Evolutionary conservation across 1,139 yeast species (phyloP).

Genomic region (Pneumocystis oryctolagi): DNA sequence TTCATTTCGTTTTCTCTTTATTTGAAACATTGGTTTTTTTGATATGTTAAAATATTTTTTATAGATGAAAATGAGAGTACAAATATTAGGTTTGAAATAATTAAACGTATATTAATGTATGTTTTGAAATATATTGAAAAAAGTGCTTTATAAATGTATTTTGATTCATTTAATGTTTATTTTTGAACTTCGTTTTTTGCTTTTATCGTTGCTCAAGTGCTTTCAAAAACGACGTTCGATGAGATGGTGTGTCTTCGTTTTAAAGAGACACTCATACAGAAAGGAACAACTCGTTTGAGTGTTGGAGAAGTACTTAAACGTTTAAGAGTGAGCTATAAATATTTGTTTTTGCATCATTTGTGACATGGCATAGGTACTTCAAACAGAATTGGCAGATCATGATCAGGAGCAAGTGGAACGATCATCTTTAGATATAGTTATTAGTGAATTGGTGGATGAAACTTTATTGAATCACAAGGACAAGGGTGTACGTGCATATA

Average conservation of each 20-base stretch:
- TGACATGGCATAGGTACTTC: conserved; percentile 25
- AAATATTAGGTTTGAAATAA: too few species aligned
- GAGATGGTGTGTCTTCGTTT: background rate
- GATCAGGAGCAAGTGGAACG: conserved; percentile 47
- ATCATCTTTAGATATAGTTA: conserved; percentile 31
- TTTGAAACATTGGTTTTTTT: too few species aligned
- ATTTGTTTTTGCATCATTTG: background rate
- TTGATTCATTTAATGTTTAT: too few species aligned
- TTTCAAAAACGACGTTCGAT: too few species aligned
- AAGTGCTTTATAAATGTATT: background rate
- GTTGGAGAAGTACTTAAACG: background rate
- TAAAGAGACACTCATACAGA: background rate
- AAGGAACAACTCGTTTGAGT: background rate
- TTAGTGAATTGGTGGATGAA: conserved; percentile 40
- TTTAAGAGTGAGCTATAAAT: background rate
- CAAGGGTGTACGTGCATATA: conserved; percentile 53
- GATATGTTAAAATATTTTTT: too few species aligned
- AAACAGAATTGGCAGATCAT: conserved; percentile 44
- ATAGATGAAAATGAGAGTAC: too few species aligned
- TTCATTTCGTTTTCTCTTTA: background rate
- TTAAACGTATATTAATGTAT: too few species aligned
- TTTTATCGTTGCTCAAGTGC: background rate
- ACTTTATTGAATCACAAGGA: conserved; percentile 50
- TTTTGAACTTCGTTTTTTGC: background rate
- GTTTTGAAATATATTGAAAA: too few species aligned